These are phyloP conservation scores for Rutidosis leptorrhynchoides DNA, from an alignment of 129 eudicot genomes.

Conservation along the genomic window DNA sequence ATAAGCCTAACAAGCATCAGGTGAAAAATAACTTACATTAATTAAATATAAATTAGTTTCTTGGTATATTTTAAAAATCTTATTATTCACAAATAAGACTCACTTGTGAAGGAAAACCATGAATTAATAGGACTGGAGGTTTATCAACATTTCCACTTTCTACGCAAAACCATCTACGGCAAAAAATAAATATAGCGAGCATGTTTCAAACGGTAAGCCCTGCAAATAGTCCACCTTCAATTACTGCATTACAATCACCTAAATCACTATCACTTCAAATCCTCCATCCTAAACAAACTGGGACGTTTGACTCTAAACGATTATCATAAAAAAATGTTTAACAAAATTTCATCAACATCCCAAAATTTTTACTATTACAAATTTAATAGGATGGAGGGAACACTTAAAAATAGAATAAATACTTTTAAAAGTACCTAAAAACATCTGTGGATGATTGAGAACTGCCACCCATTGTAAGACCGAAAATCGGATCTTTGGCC, in stretches of 20 bases:
- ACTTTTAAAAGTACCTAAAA: constrained; percentile 60
- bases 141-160: constrained; percentile 80
- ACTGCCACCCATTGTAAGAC: constrained; percentile 80
- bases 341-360: neutral
- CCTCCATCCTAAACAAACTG: constrained; percentile 27
- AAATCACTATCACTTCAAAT: constrained; percentile 27
- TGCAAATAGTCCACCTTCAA: constrained; percentile 82
- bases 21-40: constrained; percentile 12
- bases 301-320: constrained; percentile 1
- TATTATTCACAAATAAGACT: constrained; percentile 19
- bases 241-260: constrained; percentile 50
- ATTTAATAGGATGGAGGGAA: constrained; percentile 12
- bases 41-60: neutral
- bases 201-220: constrained; percentile 76
- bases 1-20: constrained; percentile 61
- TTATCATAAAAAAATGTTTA: neutral
- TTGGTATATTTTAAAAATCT: neutral
- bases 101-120: constrained; percentile 99
- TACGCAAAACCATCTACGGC: constrained; percentile 98
- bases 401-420: constrained; percentile 4
- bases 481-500: constrained; percentile 96
- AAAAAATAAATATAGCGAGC: constrained; percentile 67
- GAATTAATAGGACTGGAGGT: constrained; percentile 70
- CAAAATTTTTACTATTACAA: constrained; percentile 9
- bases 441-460: constrained; percentile 86